Base-by-base conservation (phyloP, 805 yeast genomes). In the Teunomyces tritomae region DNA sequence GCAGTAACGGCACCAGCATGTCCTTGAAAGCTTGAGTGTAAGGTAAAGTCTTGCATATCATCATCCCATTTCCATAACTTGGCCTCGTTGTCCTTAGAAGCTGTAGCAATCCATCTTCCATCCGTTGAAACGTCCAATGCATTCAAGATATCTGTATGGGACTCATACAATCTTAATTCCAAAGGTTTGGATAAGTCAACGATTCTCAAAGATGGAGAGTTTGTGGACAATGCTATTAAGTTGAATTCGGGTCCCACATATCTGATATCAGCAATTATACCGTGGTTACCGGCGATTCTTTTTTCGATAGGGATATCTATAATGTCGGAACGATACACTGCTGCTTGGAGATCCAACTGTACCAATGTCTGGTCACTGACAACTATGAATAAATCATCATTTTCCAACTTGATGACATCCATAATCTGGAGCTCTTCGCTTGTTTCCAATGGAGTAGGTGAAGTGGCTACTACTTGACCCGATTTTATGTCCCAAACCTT, bases 91-190 rank as follows among this genome's bases (percentile, higher is more conserved):
- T 94, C 99, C 67, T 94, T 94, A 6, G 95, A 85, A 1, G 90
- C 97, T 5, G 97, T 87, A 4, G 89, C 94, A 26, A 94, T 70
- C 98, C 98, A 94, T 44, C 66, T 54, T 1, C 98, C 98, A 64
- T 89, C 94, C 16, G 68, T 70, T 0, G 94, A 80, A 1, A 83
- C 77, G 63, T 89, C 97, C 13, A 94, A 61, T 40, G 87, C 80
- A 57, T 92, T 89, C 43, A 94, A 79, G 51, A 92, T 71, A 65
- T 94, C 98, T 2, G 79, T 78, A 64, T 94, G 99, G 1, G 96
- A 97, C 50, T 85, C 87, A 51, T 79, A 77, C 8, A 87, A 67
- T 20, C 73, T 76, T 54, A 85, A 83, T 52, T 84, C 87, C 39
- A 85, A 68, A 8, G 84, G 83, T 27, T 63, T 65, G n/a, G 69